Evolutionary conservation across 225 moss, liverwort and hornwort species (phyloP), one percentile per base, ranked within the genome.

Genomic region (Pseudisothecium myosuroides): DNA sequence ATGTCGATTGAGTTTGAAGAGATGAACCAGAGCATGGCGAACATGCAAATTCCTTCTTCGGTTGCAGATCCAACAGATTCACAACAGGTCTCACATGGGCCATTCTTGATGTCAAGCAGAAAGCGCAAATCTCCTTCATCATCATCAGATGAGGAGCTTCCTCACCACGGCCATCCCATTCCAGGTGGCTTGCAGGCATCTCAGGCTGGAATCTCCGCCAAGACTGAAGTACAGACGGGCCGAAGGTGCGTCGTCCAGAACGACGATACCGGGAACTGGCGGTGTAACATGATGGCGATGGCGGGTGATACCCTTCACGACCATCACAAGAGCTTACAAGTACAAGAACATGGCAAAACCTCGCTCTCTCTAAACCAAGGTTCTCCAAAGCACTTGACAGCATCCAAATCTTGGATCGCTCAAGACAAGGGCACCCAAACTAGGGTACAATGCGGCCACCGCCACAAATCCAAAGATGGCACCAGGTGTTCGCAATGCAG

Each of bases 351-450:
- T 61, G 65, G 39, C 22, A 67, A 63, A 65, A 39, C 32, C 71
- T 79, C 22, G 14, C 34, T 82, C 32, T 45, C 34, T 45, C 63
- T 34, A 18, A 59, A 29, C 12, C 12, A 41, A 45, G 45, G 45
- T 15, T 32, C 32, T 7, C 84, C 87, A 36, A 83, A 88, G 12
- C 36, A 86, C 26, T 75, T 86, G 83, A 77, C 81, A 80, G 88
- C 91, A 36, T 58, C 88, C 84, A 91, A 85, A 63, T 72, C 90
- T 23, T 83, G 50, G 87, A 83, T 92, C 68, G 32, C 85, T 54
- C 85, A 79, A 61, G 89, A 92, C 74, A 47, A 14, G n/a, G 90
- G 74, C 27, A 24, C 32, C 31, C 77, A 55, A 37, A 41, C 49
- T 14, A 61, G 89, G 21, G 90, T 85, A 65, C 77, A 66, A 61